These are phyloP conservation scores for Paracoccidioides lutzii DNA, from an alignment of 2,329 filamentous ascomycete species.

Conservation along the genomic window DNA sequence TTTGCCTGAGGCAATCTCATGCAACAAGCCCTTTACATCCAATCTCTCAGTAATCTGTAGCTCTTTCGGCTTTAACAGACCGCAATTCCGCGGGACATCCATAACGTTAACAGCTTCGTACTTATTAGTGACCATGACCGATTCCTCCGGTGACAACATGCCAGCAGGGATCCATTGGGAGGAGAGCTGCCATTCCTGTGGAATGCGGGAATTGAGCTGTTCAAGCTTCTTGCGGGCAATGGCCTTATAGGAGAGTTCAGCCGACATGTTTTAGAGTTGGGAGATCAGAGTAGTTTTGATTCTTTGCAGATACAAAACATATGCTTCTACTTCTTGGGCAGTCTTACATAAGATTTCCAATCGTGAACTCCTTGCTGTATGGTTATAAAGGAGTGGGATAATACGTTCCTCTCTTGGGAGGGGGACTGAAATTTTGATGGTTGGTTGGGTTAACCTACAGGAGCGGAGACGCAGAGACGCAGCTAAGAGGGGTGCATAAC, in stretches of 20 bases:
- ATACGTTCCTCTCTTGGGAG: too few species aligned
- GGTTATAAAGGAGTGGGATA: too few species aligned
- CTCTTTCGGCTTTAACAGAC: conserved; percentile 39
- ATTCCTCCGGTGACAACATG: conserved; percentile 25
- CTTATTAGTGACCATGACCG: conserved; percentile 20
- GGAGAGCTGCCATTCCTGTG: conserved; percentile 28
- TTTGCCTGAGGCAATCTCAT: conserved; percentile 21
- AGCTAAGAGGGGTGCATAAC: too few species aligned
- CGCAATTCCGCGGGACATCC: conserved; percentile 40
- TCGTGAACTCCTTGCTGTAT: too few species aligned
- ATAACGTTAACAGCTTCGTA: conserved; percentile 30
- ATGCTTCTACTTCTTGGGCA: neutral
- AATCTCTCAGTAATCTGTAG: conserved; percentile 44
- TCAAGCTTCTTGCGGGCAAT: conserved; percentile 29
- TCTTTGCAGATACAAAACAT: neutral
- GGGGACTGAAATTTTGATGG: too few species aligned
- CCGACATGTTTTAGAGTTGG: neutral
- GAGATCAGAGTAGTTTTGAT: too few species aligned
- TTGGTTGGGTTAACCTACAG: too few species aligned
- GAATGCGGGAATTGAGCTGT: conserved; percentile 26
- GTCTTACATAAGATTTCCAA: too few species aligned
- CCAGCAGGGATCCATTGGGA: conserved; percentile 21
- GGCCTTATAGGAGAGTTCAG: conserved; percentile 17
- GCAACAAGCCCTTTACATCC: conserved; percentile 30
- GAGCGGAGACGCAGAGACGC: too few species aligned